Conservation (phyloP, 306 rosid species). For the Clitoria ternatea region DNA sequence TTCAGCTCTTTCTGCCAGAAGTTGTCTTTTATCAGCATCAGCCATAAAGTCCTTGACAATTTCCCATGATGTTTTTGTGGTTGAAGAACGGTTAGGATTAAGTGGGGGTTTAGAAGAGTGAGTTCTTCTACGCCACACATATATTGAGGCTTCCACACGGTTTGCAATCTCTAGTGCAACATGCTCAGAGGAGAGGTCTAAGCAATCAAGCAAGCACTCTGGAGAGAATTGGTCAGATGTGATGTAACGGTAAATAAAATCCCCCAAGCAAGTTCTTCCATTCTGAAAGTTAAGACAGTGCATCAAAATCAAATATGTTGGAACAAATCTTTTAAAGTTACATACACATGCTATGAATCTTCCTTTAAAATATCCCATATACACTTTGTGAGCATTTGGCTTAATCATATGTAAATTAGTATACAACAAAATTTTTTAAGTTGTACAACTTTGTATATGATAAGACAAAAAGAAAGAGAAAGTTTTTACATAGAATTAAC, state of each 20-base stretch:
- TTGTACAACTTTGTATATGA: too few species aligned
- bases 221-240: constrained; percentile 84
- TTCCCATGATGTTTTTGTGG: constrained; percentile 86
- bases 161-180: constrained; percentile 89
- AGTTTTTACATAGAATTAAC: too few species aligned
- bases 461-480: too few species aligned
- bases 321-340: not conserved
- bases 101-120: constrained; percentile 53
- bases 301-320: not conserved
- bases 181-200: constrained; percentile 82
- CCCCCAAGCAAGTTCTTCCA: constrained; percentile 87
- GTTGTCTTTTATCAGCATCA: constrained; percentile 81
- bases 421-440: too few species aligned
- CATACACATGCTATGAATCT: not conserved
- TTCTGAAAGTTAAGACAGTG: constrained; percentile 41
- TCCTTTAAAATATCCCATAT: not conserved
- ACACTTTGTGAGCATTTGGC: not conserved
- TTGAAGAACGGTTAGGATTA: constrained; percentile 64
- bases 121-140: constrained; percentile 77
- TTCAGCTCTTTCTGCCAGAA: constrained; percentile 78
- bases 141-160: constrained; percentile 78
- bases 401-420: not conserved
- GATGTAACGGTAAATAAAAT: constrained; percentile 70
- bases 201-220: constrained; percentile 76
- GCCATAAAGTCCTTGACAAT: constrained; percentile 81